Evolutionary conservation across 108 stramenopile species (phyloP).

Genomic region (Schizochytrium sp.): DNA sequence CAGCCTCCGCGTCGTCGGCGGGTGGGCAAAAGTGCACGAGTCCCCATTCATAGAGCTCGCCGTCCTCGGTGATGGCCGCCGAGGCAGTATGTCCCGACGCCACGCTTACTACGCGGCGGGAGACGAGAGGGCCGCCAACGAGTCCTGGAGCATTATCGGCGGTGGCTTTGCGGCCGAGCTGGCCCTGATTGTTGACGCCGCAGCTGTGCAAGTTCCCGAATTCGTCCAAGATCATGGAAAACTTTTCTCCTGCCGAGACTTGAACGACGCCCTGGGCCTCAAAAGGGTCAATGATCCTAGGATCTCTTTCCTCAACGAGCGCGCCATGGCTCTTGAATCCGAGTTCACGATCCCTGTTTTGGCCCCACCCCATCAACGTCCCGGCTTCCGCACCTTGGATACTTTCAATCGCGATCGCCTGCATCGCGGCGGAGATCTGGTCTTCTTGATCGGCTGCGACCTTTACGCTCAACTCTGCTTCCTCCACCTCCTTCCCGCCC

Average conservation of each 20-base stretch:
- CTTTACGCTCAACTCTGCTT: too few species aligned
- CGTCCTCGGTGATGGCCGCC: slow-evolving; percentile 2
- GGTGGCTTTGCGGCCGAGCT: neutral
- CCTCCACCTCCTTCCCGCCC: too few species aligned
- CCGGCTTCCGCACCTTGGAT: neutral
- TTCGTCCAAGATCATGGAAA: neutral
- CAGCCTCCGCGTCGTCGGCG: neutral
- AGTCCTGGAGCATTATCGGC: neutral
- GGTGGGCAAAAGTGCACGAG: neutral
- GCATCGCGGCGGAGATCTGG: too few species aligned
- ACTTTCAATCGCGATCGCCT: too few species aligned
- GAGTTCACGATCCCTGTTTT: neutral
- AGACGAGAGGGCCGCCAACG: neutral
- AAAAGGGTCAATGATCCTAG: neutral
- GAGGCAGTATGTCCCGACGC: neutral
- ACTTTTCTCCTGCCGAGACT: neutral
- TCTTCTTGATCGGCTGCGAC: too few species aligned
- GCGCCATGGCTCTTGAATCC: neutral
- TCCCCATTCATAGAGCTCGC: slow-evolving; percentile 12
- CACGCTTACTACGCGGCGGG: neutral
- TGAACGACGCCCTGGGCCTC: slow-evolving; percentile 4
- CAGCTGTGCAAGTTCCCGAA: neutral
- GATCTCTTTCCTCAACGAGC: neutral
- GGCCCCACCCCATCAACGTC: neutral
- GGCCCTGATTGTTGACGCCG: neutral